These are phyloP conservation scores for Crithidia thermophila DNA, from an alignment of 208 protist species.

Conservation along the genomic window DNA sequence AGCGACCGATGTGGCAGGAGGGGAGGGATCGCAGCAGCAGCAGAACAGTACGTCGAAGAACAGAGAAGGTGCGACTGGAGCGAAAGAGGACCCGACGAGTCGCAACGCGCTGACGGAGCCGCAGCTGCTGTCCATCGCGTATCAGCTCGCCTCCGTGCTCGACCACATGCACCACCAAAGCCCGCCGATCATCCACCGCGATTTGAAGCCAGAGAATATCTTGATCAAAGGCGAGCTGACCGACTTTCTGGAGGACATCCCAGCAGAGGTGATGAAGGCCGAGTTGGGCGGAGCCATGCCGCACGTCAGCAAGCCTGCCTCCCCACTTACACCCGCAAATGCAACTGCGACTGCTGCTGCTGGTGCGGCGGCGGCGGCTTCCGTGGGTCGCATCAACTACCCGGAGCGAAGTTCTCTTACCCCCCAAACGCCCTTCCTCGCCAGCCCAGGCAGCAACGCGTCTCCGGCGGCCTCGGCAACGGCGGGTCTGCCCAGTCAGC, in stretches of 20 bases:
- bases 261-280: constrained; percentile 3
- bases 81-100: constrained; percentile 18
- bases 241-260: constrained; percentile 27
- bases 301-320: neutral
- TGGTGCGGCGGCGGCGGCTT: neutral
- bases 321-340: neutral
- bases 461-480: neutral
- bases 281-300: neutral
- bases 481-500: neutral
- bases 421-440: constrained; percentile 1
- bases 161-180: constrained; percentile 82
- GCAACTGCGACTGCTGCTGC: neutral
- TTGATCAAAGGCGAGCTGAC: constrained; percentile 57
- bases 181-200: constrained; percentile 97
- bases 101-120: constrained; percentile 66
- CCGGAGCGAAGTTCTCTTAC: neutral
- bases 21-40: neutral
- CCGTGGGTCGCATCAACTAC: neutral
- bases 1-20: neutral
- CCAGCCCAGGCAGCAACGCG: neutral
- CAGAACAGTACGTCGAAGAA: neutral
- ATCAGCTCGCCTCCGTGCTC: constrained; percentile 74
- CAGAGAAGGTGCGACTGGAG: too few species aligned
- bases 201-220: constrained; percentile 97
- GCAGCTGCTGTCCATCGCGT: constrained; percentile 81